A percentile compares a stretch with the other conserved stretches of the same genome.
phyloP scores from a whole-genome alignment of 768 basidiomycete genomes.

The Coprinellus micaceus region DNA sequence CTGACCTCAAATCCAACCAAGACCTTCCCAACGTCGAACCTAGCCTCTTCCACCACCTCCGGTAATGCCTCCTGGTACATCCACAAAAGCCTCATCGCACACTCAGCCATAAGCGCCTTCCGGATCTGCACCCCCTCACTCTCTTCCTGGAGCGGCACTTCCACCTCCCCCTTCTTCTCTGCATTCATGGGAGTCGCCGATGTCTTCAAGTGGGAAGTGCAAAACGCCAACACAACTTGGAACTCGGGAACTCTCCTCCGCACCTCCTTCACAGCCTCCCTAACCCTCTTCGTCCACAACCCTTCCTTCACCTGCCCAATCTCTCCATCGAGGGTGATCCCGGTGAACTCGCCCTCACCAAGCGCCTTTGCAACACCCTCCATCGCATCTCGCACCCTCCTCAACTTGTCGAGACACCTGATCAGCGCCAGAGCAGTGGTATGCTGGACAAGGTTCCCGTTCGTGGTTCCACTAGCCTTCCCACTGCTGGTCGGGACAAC shows the following conservation, averaged over 20 bases:
- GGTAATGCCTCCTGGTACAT: slow-evolving; percentile 82
- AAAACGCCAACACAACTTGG: slow-evolving; percentile 79
- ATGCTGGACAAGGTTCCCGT: slow-evolving; percentile 76
- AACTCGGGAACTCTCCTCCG: slow-evolving; percentile 81
- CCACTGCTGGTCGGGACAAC: background rate
- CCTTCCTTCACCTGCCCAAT: slow-evolving; percentile 37
- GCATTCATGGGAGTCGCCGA: background rate
- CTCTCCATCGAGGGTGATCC: background rate
- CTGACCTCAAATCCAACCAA: slow-evolving; percentile 42
- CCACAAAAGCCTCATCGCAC: slow-evolving; percentile 76
- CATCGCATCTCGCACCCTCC: slow-evolving; percentile 49
- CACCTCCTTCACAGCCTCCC: slow-evolving; percentile 73
- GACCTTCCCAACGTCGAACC: slow-evolving; percentile 85
- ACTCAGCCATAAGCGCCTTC: slow-evolving; percentile 68
- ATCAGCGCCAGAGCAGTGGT: slow-evolving; percentile 75
- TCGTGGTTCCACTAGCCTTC: background rate
- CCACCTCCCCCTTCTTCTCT: background rate
- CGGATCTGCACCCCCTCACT: slow-evolving; percentile 23
- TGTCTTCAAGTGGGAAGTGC: slow-evolving; percentile 45
- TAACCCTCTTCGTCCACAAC: slow-evolving; percentile 63
- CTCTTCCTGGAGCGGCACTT: slow-evolving; percentile 21
- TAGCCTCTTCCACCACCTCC: slow-evolving; percentile 66
- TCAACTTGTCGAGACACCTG: slow-evolving; percentile 72
- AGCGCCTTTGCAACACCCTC: slow-evolving; percentile 36
- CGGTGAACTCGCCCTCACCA: slow-evolving; percentile 33